Percentiles rank a stretch among this genome's conserved stretches.
phyloP scores from a whole-genome alignment of 345 rosid species.

The Trapa incisa region DNA sequence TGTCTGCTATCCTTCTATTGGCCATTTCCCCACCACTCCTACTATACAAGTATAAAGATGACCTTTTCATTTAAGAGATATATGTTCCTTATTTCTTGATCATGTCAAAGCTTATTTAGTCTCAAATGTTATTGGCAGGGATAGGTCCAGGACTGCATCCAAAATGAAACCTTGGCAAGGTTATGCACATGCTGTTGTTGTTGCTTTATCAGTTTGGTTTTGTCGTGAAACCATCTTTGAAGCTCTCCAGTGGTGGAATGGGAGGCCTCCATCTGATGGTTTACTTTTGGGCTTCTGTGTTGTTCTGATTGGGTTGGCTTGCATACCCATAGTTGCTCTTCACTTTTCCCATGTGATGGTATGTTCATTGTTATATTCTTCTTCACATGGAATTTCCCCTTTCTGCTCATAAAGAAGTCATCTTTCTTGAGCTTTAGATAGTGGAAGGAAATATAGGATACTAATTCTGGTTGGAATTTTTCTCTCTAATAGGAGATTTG shows the following conservation, averaged over 20 bases:
- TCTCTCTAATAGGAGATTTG: too few relatives aligned
- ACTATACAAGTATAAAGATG: slow-evolving; percentile 59
- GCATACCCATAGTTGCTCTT: slow-evolving; percentile 75
- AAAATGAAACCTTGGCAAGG: slow-evolving; percentile 99
- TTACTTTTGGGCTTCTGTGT: slow-evolving; percentile 84
- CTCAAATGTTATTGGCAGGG: slow-evolving; percentile 34
- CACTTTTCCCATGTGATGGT: slow-evolving; percentile 94
- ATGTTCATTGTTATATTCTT: slow-evolving; percentile 11
- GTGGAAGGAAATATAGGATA: too few relatives aligned
- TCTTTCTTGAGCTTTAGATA: background rate
- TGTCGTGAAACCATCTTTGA: slow-evolving; percentile 94
- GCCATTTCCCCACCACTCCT: slow-evolving; percentile 86
- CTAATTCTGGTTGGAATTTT: too few relatives aligned
- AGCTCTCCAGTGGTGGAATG: slow-evolving; percentile 96
- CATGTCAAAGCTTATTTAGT: background rate
- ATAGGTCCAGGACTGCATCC: slow-evolving; percentile 61
- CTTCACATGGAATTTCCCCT: background rate
- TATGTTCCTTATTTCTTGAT: background rate
- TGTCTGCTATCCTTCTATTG: slow-evolving; percentile 64
- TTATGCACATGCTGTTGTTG: slow-evolving; percentile 68
- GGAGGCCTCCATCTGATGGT: slow-evolving; percentile 88
- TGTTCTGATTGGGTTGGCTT: slow-evolving; percentile 72
- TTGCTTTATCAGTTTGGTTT: slow-evolving; percentile 79
- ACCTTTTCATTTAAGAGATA: background rate
- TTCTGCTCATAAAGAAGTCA: background rate